Conservation (phyloP, 805 yeast species). For the Teunomyces funiuensis region DNA sequence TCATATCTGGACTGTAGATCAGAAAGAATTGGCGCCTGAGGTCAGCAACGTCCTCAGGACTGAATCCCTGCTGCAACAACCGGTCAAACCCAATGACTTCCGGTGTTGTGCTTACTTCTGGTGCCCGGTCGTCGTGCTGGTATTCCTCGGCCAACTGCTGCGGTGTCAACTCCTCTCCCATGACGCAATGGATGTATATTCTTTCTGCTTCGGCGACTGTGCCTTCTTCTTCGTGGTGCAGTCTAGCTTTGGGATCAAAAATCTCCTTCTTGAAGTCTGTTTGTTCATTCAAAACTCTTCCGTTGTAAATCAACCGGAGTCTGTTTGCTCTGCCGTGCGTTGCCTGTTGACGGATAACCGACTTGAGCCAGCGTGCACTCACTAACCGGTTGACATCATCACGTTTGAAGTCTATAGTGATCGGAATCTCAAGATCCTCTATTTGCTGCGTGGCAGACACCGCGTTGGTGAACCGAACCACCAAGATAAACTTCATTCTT, state of each 20-base stretch:
- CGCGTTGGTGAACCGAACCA: slow-evolving; percentile 33
- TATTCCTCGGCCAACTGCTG: slow-evolving; percentile 62
- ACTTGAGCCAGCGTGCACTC: slow-evolving; percentile 31
- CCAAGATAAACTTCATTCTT: slow-evolving; percentile 15
- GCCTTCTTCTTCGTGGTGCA: slow-evolving; percentile 10
- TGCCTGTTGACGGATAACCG: slow-evolving; percentile 26
- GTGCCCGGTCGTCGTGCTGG: slow-evolving; percentile 52
- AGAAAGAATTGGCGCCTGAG: slow-evolving; percentile 72
- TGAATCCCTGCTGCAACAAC: slow-evolving; percentile 77
- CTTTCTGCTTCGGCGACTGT: slow-evolving; percentile 13
- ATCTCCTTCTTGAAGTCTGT: slow-evolving; percentile 57
- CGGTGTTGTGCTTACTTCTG: slow-evolving; percentile 51
- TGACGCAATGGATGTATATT: slow-evolving; percentile 75
- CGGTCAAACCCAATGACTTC: slow-evolving; percentile 86
- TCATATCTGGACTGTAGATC: slow-evolving; percentile 53
- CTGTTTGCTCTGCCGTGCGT: slow-evolving; percentile 39
- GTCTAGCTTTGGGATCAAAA: slow-evolving; percentile 27
- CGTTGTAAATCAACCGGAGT: slow-evolving; percentile 66
- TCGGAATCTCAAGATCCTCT: slow-evolving; percentile 29
- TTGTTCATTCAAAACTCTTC: slow-evolving; percentile 58
- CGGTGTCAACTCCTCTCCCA: slow-evolving; percentile 61
- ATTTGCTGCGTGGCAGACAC: slow-evolving; percentile 17
- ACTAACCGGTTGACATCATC: slow-evolving; percentile 34
- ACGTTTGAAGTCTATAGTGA: slow-evolving; percentile 24
- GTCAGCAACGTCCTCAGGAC: slow-evolving; percentile 70